Evolutionary conservation across 148 eudicot species (phyloP).

Genomic region (Mesembryanthemum crystallinum): DNA sequence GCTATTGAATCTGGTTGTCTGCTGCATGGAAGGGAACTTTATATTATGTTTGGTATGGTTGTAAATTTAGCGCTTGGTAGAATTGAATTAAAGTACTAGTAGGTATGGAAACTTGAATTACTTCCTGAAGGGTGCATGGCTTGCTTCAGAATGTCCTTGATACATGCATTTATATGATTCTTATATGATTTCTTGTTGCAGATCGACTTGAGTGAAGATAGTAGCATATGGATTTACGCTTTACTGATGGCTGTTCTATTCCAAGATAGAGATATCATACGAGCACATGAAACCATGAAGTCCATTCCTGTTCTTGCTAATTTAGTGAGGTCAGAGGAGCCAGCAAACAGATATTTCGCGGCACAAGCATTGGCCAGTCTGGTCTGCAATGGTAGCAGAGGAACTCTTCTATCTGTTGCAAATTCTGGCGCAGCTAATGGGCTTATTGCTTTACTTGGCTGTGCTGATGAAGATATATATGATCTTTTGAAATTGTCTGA

Average conservation of each 20-base stretch:
- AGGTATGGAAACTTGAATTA: background rate
- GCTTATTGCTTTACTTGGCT: constrained; percentile 81
- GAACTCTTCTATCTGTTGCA: constrained; percentile 91
- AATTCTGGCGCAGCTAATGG: constrained; percentile 90
- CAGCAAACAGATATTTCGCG: constrained; percentile 82
- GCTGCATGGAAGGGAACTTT: background rate
- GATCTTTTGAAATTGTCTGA: constrained; percentile 79
- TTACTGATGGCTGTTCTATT: constrained; percentile 78
- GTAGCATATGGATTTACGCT: constrained; percentile 80
- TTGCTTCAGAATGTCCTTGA: background rate
- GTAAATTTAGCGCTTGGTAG: background rate
- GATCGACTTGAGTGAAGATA: constrained; percentile 61
- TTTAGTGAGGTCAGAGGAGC: constrained; percentile 77
- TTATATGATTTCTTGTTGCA: constrained; percentile 30
- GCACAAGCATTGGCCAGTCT: constrained; percentile 93
- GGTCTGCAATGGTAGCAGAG: constrained; percentile 93
- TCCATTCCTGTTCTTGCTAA: constrained; percentile 72
- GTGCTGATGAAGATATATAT: constrained; percentile 80
- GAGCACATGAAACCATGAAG: constrained; percentile 77
- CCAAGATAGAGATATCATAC: constrained; percentile 88
- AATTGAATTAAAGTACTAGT: background rate
- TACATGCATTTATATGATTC: constrained; percentile 7
- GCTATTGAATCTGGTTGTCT: constrained; percentile 4
- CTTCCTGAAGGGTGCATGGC: background rate
- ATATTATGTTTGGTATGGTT: background rate